phyloP scores from a whole-genome alignment of 441 rosid genomes.

The Eutrema salsugineum region DNA sequence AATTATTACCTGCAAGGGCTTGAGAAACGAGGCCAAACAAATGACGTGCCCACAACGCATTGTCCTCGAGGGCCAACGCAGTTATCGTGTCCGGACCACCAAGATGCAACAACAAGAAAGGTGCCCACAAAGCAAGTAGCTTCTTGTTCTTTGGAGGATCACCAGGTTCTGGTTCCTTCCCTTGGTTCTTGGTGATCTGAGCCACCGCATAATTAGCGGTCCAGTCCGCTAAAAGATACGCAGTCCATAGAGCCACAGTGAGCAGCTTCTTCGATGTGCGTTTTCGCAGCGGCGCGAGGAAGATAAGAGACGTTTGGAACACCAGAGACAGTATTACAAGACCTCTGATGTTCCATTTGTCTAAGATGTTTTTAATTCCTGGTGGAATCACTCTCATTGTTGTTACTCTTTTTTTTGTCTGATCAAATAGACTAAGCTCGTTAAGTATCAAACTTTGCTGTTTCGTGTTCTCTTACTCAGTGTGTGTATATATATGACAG shows the following conservation, averaged over 20 bases:
- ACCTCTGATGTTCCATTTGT: conserved; percentile 46
- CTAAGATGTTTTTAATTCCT: conserved; percentile 23
- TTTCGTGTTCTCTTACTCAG: neutral
- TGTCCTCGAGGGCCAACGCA: conserved; percentile 57
- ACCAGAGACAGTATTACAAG: conserved; percentile 43
- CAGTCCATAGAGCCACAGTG: conserved; percentile 32
- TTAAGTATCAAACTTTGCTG: conserved; percentile 10
- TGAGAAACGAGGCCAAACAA: conserved; percentile 42
- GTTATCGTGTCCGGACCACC: conserved; percentile 78
- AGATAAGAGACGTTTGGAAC: conserved; percentile 39
- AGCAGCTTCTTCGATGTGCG: conserved; percentile 27
- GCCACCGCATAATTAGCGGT: conserved; percentile 48
- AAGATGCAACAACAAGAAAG: conserved; percentile 60
- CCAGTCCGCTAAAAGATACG: conserved; percentile 51
- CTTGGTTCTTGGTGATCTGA: conserved; percentile 43
- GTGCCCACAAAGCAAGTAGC: conserved; percentile 61
- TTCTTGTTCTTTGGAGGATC: conserved; percentile 30
- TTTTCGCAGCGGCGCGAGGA: conserved; percentile 41
- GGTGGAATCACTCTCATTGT: conserved; percentile 25
- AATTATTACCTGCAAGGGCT: conserved; percentile 26
- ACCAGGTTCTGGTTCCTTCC: neutral
- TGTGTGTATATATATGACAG: neutral
- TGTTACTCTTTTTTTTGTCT: neutral
- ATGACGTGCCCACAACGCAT: conserved; percentile 58
- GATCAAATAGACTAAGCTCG: neutral